Base-by-base conservation (phyloP, 306 rosid genomes). In the Adenanthera pavonina region DNA sequence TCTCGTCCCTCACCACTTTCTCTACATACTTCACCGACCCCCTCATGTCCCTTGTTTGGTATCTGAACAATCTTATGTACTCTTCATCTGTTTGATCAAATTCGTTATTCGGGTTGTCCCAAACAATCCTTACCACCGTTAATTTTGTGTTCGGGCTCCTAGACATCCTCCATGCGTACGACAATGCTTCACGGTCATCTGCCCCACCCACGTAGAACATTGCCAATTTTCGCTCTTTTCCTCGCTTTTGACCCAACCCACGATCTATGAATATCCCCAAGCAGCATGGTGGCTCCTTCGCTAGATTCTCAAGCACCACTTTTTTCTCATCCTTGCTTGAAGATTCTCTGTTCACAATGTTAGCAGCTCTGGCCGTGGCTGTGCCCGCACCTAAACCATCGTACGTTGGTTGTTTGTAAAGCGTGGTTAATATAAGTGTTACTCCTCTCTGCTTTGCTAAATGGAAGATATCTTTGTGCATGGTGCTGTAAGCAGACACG, bases 131-230 rank as follows among this genome's bases (percentile, higher is more conserved):
- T 46, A 87, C 85, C 62, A 87, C 81, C 2, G 80, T 87, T 53
- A 87, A 13, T 7, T 54, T 47, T 38, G 76, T 78, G 40, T 78
- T 81, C 15, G 3, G 1, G 48, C 68, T 81, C 30, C 54, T 64
- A 7, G 79, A 74, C 89, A 87, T 87, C 52, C 89, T 84, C 89
- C 89, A 84, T 0, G 89, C 87, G 51, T 87, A 87, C 2, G 84
- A 60, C 15, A 87, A 78, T 2, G 89, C 89, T 48, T 87, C 89
- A 0, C 85, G 85, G 19, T 87, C 89, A 49, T 87, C 89, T 0
- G 43, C 77, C 15, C 89, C 89, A 0, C 77, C 79, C 1, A 74
- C 2, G 56, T 84, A 87, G 16, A 87, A 44, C 89, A 87, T 84
- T 1, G 85, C 87, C 9, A 87, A 1, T 1, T 12, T 61, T 4